Evolutionary conservation across 257 asterid genomes (phyloP), one percentile per base, ranked within the genome.

Genomic region (Plantago elongata): DNA sequence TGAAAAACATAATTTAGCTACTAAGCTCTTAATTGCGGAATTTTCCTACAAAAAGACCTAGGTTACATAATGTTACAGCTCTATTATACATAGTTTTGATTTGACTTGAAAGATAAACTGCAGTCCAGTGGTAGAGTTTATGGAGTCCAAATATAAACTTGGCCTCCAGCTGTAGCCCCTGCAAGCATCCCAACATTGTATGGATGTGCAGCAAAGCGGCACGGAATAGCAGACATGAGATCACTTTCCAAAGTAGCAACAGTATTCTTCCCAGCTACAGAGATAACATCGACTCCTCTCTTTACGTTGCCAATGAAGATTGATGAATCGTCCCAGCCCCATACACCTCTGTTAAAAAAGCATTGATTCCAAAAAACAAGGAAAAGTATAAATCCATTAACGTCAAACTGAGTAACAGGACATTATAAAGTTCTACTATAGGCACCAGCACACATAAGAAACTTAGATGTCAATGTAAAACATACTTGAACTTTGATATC

Each of bases 311-410:
- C 99, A 5, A 83, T 80, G 79, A 71, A 86, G 66, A 92, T 72
- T 30, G 78, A 78, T 9, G 97, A 84, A 75, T 92, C 97, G 63
- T 92, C 99, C 99, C 97, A 92, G 65, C 98, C 95, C 98, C 98
- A 91, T 69, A 75, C 57, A 63, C 87, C 96, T 73, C 96, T 91
- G 88, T 54, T 59, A 68, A 54, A 52, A 62, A 54, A 45, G 51
- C 46, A 50, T 13, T 46, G 17, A 43, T 54, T 43, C 14, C 14
- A 17, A 62, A 54, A 44, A 7, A 56, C 16, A 71, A 29, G 57
- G 38, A 48, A 51, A 37, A 38, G 11, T 54, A 46, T 34, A 60
- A 63, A 49, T 54, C 55, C 14, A 9, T 13, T 3, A n/a, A 11
- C 30, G 44, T 34, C 30, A 5, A 54, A n/a, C 13, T 29, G 34